These are phyloP conservation scores for Camillea tinctor DNA, from an alignment of 2,329 filamentous ascomycete genomes.

Conservation along the genomic window DNA sequence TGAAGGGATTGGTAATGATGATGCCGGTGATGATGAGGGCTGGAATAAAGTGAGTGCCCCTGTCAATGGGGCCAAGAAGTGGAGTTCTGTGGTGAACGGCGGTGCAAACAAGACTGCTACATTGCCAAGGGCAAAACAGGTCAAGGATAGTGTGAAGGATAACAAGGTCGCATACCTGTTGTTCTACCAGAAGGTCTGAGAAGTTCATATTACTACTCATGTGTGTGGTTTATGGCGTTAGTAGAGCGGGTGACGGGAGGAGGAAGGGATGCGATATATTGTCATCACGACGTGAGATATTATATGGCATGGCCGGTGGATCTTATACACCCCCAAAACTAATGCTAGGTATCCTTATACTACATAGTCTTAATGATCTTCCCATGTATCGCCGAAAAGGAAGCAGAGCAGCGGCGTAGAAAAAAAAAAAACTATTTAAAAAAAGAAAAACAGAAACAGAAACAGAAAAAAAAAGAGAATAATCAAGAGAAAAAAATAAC, in stretches of 20 bases:
- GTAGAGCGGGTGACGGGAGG: background rate
- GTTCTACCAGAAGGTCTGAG: conserved; percentile 80
- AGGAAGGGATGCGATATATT: background rate
- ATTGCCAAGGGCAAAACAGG: conserved; percentile 55
- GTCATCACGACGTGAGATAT: background rate
- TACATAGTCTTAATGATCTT: background rate
- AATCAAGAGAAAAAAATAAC: no score
- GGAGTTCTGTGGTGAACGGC: conserved; percentile 68
- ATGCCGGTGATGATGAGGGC: conserved; percentile 63
- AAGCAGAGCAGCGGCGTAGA: no score
- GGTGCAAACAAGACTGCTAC: conserved; percentile 50
- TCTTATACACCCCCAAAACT: background rate
- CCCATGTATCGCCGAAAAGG: background rate
- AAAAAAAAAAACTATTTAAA: no score
- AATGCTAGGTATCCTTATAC: background rate
- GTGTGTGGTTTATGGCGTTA: background rate
- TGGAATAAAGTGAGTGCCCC: conserved; percentile 78
- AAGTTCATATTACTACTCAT: background rate
- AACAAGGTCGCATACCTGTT: conserved; percentile 97
- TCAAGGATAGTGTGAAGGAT: conserved; percentile 71
- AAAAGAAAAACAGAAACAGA: no score
- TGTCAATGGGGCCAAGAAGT: conserved; percentile 71
- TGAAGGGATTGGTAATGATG: conserved; percentile 65
- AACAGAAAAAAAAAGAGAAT: no score
- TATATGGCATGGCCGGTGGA: background rate